phyloP scores from a whole-genome alignment of 1,284 basidiomycete genomes.

The Cerrena zonata region DNA sequence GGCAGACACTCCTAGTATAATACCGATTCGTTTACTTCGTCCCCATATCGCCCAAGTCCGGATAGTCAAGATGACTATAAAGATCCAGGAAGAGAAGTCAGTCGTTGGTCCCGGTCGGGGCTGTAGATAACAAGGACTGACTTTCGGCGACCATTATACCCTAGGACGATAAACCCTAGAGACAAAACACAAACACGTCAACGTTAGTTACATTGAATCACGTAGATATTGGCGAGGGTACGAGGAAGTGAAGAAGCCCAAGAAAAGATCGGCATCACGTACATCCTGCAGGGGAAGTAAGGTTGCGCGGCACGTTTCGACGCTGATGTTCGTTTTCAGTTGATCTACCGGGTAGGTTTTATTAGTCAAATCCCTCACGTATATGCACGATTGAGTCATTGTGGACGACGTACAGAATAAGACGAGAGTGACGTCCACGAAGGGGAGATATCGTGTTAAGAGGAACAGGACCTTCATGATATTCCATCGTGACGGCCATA shows the following conservation, averaged over 20 bases:
- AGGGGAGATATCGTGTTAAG: slow-evolving; percentile 8
- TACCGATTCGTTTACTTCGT: slow-evolving; percentile 1
- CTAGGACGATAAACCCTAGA: slow-evolving; percentile 8
- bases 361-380: too few relatives aligned
- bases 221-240: background rate
- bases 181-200: background rate
- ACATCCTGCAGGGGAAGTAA: slow-evolving; percentile 7
- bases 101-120: background rate
- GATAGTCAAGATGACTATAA: slow-evolving; percentile 6
- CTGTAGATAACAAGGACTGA: background rate
- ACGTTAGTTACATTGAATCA: background rate
- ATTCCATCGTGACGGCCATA: slow-evolving; percentile 7
- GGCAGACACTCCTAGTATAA: background rate
- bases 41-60: slow-evolving; percentile 12
- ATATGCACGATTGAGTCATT: background rate
- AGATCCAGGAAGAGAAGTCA: too few relatives aligned
- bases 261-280: background rate
- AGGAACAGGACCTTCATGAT: slow-evolving; percentile 8
- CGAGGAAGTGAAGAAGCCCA: background rate
- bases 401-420: slow-evolving; percentile 7
- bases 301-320: background rate
- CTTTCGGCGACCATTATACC: slow-evolving; percentile 9
- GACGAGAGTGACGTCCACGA: slow-evolving; percentile 6
- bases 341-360: slow-evolving; percentile 5
- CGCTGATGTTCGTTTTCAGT: slow-evolving; percentile 1